Conservation (phyloP, 495 filamentous ascomycete species). For the Trichoderma orchidacearum region DNA sequence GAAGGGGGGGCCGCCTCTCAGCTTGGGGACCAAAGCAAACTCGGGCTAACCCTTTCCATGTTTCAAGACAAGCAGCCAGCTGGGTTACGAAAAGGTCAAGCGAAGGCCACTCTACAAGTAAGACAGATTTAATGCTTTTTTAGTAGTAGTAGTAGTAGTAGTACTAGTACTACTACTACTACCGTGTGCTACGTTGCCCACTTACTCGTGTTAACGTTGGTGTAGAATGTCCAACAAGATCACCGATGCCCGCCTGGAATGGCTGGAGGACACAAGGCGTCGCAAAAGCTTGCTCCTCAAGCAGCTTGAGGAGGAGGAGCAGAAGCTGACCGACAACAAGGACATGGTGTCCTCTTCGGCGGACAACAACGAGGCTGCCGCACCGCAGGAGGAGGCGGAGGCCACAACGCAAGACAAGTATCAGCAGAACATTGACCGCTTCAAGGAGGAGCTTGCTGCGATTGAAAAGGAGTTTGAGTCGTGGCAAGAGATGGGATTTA, state of each 20-base stretch:
- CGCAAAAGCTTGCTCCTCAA: not conserved
- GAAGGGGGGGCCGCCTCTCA: not conserved
- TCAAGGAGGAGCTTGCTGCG: not conserved
- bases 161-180: not conserved
- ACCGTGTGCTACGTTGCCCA: too few species aligned
- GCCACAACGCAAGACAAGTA: not conserved
- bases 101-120: not conserved
- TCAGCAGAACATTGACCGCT: not conserved
- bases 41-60: not conserved
- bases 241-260: not conserved
- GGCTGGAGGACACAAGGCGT: not conserved
- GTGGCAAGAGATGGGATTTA: not conserved
- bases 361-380: not conserved
- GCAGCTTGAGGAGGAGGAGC: not conserved
- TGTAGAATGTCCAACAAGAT: not conserved
- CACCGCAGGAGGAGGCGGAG: not conserved
- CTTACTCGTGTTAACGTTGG: not conserved
- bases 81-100: not conserved
- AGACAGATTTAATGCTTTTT: not conserved
- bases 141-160: too few species aligned
- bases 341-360: not conserved
- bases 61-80: not conserved
- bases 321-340: not conserved
- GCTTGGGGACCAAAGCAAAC: not conserved
- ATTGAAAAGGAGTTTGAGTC: conserved; percentile 1